Evolutionary conservation across 2,329 filamentous ascomycete species (phyloP).

Genomic region (Myotisia sp.): DNA sequence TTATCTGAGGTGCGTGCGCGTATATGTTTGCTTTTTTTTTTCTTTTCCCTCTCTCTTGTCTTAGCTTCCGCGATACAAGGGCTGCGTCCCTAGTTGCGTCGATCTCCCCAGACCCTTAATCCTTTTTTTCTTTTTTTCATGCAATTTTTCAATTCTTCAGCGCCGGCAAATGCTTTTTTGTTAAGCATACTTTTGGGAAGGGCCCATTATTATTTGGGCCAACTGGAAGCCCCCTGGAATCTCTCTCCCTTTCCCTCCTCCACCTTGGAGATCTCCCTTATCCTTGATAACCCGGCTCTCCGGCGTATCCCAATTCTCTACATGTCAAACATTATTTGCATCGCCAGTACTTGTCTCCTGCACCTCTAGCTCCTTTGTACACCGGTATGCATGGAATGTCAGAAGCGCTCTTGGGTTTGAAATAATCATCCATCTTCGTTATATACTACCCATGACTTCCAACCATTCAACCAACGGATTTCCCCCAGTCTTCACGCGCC

Average conservation of each 20-base stretch:
- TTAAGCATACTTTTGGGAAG: too few species aligned
- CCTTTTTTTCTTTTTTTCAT: constrained; percentile 1
- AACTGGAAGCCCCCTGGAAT: constrained; percentile 3
- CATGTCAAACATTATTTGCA: constrained; percentile 1
- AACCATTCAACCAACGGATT: constrained; percentile 2
- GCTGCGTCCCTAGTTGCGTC: constrained; percentile 9
- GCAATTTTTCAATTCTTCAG: too few species aligned
- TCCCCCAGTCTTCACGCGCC: constrained; percentile 3
- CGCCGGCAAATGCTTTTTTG: constrained; percentile 10
- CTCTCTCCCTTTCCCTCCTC: constrained; percentile 1
- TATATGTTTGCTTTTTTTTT: constrained; percentile 10
- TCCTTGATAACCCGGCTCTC: constrained; percentile 5
- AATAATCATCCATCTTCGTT: constrained; percentile 4
- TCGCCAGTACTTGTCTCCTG: constrained; percentile 2
- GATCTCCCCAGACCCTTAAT: constrained; percentile 8
- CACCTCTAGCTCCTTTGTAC: constrained; percentile 1
- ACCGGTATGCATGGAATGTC: constrained; percentile 2
- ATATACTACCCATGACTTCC: constrained; percentile 5
- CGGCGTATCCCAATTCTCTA: constrained; percentile 1
- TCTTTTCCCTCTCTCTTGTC: too few species aligned
- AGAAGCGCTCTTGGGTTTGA: constrained; percentile 2
- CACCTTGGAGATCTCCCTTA: background rate
- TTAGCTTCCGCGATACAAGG: constrained; percentile 10
- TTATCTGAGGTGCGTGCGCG: too few species aligned
- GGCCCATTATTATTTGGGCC: constrained; percentile 3